Base-by-base conservation (phyloP, 352 stramenopile genomes). In the Elongisporangium undulatum region DNA sequence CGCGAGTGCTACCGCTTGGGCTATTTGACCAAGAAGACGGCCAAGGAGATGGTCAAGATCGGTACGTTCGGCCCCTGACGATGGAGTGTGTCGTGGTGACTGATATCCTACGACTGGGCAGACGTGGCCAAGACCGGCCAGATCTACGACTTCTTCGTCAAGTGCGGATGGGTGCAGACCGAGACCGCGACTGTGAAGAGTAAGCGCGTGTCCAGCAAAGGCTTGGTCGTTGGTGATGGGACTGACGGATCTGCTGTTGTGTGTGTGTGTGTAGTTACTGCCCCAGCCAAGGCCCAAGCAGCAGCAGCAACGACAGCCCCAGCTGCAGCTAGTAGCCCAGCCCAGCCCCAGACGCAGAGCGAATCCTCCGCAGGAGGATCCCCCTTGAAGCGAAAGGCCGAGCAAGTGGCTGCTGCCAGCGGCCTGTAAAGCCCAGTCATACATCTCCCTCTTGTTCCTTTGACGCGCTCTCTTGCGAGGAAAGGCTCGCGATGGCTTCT, bases 111-210 rank as follows among this genome's bases (percentile, higher is more conserved):
- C n/a, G n/a, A 75, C 80, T 17, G 3, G 55, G 56, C 66, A 92
- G 80, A 94, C 58, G 86, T 87, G 51, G 88, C 82, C 66, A 93
- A 94, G 56, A 92, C 82, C 12, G 82, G 86, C 29, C 77, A 94
- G 56, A 79, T 95, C 50, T 97, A 93, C 64, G 89, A 97, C 48
- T 97, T 97, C 58, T 95, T 96, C 57, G 82, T 97, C 53, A 86
- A 89, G 58, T 94, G 86, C 34, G 88, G 88, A 49, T 96, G 86
- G 86, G 86, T 96, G 19, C 78, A 84, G 53, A 79, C 76, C 2
- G 82, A 92, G 53, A 74, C 60, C 17, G 73, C 71, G 24, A 75
- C 67, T 12, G 67, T 68, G 16, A 87, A 83, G 56, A 75, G 82
- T 90, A 53, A n/a, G 74, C 75, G 13, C 29, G 29, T 41, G 29